phyloP scores from a whole-genome alignment of 495 filamentous ascomycete species.

The Tuber magnatum region DNA sequence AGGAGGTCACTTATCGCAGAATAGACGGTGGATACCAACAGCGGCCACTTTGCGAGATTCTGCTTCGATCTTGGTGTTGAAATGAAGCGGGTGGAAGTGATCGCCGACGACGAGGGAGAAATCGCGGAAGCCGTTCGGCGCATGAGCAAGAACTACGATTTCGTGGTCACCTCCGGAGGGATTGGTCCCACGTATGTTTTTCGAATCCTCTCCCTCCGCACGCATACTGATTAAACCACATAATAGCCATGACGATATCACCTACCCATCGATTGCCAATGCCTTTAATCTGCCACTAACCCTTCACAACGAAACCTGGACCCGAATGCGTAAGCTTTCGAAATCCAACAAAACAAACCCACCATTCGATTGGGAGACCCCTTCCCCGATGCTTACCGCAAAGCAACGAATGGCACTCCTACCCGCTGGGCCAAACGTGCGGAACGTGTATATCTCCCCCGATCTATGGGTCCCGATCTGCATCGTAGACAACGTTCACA shows the following conservation, averaged over 20 bases:
- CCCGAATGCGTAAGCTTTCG: slow-evolving; percentile 74
- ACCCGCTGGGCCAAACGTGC: slow-evolving; percentile 65
- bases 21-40: slow-evolving; percentile 85
- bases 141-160: slow-evolving; percentile 83
- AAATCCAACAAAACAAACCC: slow-evolving; percentile 62
- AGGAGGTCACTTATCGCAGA: slow-evolving; percentile 43
- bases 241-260: slow-evolving; percentile 80
- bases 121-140: slow-evolving; percentile 80
- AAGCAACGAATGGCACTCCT: slow-evolving; percentile 84
- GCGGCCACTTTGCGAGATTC: slow-evolving; percentile 80
- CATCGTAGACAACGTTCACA: slow-evolving; percentile 87
- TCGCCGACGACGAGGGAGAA: slow-evolving; percentile 80
- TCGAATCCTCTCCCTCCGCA: neutral
- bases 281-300: slow-evolving; percentile 71
- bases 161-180: slow-evolving; percentile 89
- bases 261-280: slow-evolving; percentile 85
- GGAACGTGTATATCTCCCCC: slow-evolving; percentile 66
- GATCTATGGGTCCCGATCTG: slow-evolving; percentile 83
- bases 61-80: slow-evolving; percentile 85
- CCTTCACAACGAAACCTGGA: slow-evolving; percentile 66
- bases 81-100: slow-evolving; percentile 82
- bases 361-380: slow-evolving; percentile 77
- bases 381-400: slow-evolving; percentile 67
- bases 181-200: slow-evolving; percentile 80
- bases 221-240: neutral